Conservation (phyloP, 2,329 filamentous ascomycete species). For the Beauveria rudraprayagi region DNA sequence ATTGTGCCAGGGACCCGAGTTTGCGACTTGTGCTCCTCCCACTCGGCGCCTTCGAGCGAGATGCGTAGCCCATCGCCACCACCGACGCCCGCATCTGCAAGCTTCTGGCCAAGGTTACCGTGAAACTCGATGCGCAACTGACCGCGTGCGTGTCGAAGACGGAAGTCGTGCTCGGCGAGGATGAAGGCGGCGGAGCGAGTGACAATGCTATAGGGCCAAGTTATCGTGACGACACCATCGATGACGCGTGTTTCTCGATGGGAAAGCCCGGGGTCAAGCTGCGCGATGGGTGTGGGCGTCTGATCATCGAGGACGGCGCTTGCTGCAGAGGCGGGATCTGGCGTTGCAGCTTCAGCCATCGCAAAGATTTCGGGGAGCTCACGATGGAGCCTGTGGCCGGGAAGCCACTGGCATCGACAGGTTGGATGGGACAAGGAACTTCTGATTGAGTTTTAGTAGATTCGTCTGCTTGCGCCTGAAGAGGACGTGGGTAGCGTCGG, state of each 20-base stretch:
- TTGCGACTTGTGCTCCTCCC: constrained; percentile 46
- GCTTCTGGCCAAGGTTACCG: constrained; percentile 59
- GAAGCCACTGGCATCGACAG: neutral
- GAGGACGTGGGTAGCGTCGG: neutral
- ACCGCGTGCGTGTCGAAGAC: constrained; percentile 65
- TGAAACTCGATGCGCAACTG: constrained; percentile 74
- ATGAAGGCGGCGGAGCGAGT: constrained; percentile 67
- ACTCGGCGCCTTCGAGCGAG: constrained; percentile 59
- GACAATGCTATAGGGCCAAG: constrained; percentile 85
- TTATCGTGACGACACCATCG: constrained; percentile 69
- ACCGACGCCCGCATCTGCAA: constrained; percentile 59
- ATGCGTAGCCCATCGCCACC: constrained; percentile 72
- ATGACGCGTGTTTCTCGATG: constrained; percentile 39
- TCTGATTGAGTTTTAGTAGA: neutral
- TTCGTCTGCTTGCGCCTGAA: neutral
- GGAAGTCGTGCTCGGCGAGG: constrained; percentile 77
- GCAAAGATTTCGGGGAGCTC: constrained; percentile 2
- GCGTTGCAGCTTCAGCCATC: constrained; percentile 6
- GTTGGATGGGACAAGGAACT: neutral
- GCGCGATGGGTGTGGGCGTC: constrained; percentile 44
- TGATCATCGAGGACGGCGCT: constrained; percentile 17
- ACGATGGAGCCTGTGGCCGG: constrained; percentile 8
- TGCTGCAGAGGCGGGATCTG: neutral
- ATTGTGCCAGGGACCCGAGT: constrained; percentile 41
- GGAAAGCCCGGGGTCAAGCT: constrained; percentile 41